Evolutionary conservation across 2,329 filamentous ascomycete genomes (phyloP).

Genomic region (Pseudocercospora eumusae): DNA sequence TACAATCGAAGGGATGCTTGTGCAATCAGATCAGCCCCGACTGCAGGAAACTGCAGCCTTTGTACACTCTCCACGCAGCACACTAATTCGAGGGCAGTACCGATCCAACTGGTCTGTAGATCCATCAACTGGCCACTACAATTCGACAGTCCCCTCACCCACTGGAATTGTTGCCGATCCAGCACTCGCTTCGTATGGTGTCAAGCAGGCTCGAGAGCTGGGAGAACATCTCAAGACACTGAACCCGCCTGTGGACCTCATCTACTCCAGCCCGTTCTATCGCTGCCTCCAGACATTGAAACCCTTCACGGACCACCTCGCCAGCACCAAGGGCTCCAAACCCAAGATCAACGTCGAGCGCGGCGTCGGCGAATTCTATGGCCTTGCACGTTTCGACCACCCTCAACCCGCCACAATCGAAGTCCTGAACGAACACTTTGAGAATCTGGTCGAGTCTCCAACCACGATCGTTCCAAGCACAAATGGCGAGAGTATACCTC

Average conservation of each 20-base stretch:
- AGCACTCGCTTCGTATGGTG: conserved; percentile 81
- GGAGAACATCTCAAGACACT: conserved; percentile 63
- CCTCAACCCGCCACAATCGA: conserved; percentile 70
- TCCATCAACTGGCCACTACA: conserved; percentile 75
- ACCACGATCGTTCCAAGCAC: conserved; percentile 60
- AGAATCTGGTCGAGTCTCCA: conserved; percentile 52
- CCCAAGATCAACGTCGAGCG: conserved; percentile 42
- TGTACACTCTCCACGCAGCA: neutral
- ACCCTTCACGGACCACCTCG: conserved; percentile 62
- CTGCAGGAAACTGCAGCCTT: neutral
- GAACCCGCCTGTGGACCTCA: conserved; percentile 67
- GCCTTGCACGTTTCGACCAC: conserved; percentile 79
- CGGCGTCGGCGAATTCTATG: conserved; percentile 80
- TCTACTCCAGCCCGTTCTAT: conserved; percentile 87
- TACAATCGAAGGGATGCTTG: neutral
- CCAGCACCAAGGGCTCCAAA: conserved; percentile 30
- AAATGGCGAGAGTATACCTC: conserved; percentile 76
- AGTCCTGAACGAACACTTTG: conserved; percentile 68
- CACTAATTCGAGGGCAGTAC: conserved; percentile 61
- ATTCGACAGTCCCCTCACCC: conserved; percentile 70
- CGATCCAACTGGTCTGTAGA: conserved; percentile 89
- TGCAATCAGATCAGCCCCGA: neutral
- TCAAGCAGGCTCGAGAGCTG: conserved; percentile 78
- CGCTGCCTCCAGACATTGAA: conserved; percentile 81
- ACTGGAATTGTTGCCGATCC: conserved; percentile 88